Conservation (phyloP, 495 filamentous ascomycete species). For the Lasiosphaeriaceae sp. region DNA sequence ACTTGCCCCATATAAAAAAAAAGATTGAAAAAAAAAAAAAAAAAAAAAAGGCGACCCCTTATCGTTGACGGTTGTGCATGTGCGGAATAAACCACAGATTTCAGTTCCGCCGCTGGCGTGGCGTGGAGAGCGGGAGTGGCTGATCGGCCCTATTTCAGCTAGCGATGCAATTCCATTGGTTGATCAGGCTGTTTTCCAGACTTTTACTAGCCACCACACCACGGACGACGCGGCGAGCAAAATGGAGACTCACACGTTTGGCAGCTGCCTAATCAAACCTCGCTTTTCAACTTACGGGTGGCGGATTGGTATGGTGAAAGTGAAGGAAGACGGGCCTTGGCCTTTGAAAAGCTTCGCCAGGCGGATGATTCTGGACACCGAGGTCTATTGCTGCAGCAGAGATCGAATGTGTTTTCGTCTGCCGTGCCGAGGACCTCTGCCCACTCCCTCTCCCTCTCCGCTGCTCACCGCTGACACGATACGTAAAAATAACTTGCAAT, state of each 20-base stretch:
- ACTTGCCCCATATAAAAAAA: too few species aligned
- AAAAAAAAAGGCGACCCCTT: too few species aligned
- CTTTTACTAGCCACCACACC: constrained; percentile 2
- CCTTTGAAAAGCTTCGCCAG: too few species aligned
- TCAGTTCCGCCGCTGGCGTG: too few species aligned
- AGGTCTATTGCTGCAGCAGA: neutral
- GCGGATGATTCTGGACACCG: neutral
- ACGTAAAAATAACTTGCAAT: constrained; percentile 5
- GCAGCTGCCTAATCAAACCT: constrained; percentile 10
- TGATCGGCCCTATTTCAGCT: constrained; percentile 14
- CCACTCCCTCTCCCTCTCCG: neutral
- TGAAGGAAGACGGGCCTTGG: too few species aligned
- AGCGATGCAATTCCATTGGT: neutral
- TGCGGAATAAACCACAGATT: too few species aligned
- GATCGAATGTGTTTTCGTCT: neutral
- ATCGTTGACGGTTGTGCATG: too few species aligned
- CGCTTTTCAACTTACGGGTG: too few species aligned
- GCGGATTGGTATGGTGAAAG: too few species aligned
- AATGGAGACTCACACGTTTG: constrained; percentile 2
- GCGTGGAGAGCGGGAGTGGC: neutral
- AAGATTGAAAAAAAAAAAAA: too few species aligned
- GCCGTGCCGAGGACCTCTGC: neutral
- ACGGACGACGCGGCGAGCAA: neutral
- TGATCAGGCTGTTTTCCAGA: neutral
- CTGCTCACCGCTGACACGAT: neutral